Percentiles rank a stretch among this genome's conserved stretches.
Conservation (phyloP, 306 rosid genomes). For the Quercus mongolica region DNA sequence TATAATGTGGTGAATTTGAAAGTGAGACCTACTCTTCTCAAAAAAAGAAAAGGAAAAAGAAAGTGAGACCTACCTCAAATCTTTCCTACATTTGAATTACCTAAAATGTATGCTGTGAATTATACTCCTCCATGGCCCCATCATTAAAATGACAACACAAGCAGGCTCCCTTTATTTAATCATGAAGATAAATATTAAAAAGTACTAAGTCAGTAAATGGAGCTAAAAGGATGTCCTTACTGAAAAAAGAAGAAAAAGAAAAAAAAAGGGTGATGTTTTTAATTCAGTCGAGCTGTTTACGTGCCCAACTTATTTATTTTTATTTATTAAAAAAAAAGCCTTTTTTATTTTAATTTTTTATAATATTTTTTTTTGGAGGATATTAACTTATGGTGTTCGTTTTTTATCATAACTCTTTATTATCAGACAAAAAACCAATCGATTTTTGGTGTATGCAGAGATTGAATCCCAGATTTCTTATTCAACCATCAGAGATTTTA, state of each 20-base stretch:
- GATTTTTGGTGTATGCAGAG: rapidly evolving
- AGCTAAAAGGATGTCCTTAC: too few species aligned
- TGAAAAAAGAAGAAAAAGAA: too few species aligned
- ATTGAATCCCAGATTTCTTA: rapidly evolving
- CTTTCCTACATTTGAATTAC: not conserved
- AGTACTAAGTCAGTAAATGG: too few species aligned
- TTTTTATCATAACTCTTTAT: too few species aligned
- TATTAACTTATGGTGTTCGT: rapidly evolving
- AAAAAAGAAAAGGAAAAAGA: not conserved
- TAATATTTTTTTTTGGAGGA: rapidly evolving
- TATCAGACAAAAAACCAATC: rapidly evolving
- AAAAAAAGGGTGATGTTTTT: not conserved
- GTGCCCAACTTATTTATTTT: not conserved
- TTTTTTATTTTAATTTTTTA: too few species aligned
- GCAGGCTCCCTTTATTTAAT: not conserved
- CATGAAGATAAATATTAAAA: too few species aligned
- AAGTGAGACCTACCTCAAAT: not conserved
- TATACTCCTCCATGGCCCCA: not conserved
- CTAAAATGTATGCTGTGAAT: not conserved
- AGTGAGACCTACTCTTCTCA: not conserved
- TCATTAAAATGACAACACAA: not conserved
- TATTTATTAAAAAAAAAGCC: too few species aligned
- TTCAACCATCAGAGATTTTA: rapidly evolving
- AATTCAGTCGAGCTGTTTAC: not conserved
- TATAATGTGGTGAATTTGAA: too few species aligned